These are phyloP conservation scores for Elsinoe perseae DNA, from an alignment of 2,329 filamentous ascomycete species.

Conservation along the genomic window DNA sequence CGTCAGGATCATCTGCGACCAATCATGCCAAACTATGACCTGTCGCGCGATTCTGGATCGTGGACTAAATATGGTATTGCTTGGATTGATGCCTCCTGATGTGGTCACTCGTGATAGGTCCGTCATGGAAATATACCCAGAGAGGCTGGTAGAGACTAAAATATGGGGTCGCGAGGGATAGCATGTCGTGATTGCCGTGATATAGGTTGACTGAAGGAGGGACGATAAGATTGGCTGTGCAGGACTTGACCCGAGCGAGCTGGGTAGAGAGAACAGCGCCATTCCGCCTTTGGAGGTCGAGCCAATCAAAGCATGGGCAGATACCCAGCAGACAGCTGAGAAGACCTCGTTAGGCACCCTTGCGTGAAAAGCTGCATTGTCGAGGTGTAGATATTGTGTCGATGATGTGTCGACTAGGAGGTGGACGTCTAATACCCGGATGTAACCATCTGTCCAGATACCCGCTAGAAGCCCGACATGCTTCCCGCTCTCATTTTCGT, in stretches of 20 bases:
- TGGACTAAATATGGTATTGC: slow-evolving; percentile 38
- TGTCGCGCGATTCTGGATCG: slow-evolving; percentile 45
- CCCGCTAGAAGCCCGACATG: slow-evolving; percentile 48
- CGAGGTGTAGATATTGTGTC: slow-evolving; percentile 34
- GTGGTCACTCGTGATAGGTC: slow-evolving; percentile 44
- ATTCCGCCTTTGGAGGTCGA: slow-evolving; percentile 51
- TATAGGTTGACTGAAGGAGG: slow-evolving; percentile 40
- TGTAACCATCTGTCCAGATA: slow-evolving; percentile 51
- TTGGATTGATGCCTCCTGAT: slow-evolving; percentile 38
- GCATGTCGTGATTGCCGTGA: slow-evolving; percentile 41
- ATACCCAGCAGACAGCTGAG: slow-evolving; percentile 51
- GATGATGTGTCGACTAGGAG: slow-evolving; percentile 19
- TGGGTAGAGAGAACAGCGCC: slow-evolving; percentile 44
- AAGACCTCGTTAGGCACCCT: slow-evolving; percentile 47
- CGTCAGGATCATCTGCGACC: slow-evolving; percentile 46
- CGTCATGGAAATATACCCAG: slow-evolving; percentile 48
- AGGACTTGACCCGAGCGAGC: slow-evolving; percentile 29
- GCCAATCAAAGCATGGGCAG: slow-evolving; percentile 46
- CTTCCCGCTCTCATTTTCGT: slow-evolving; percentile 27
- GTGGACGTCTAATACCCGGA: slow-evolving; percentile 49
- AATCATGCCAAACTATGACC: slow-evolving; percentile 48
- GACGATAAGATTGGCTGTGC: slow-evolving; percentile 38
- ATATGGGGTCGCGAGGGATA: slow-evolving; percentile 49
- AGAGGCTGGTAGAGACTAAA: slow-evolving; percentile 46
- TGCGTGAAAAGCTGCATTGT: slow-evolving; percentile 43